Evolutionary conservation across 1,139 yeast species (phyloP), one percentile per base, ranked within the genome.

Genomic region (Suhomyces anneliseae): DNA sequence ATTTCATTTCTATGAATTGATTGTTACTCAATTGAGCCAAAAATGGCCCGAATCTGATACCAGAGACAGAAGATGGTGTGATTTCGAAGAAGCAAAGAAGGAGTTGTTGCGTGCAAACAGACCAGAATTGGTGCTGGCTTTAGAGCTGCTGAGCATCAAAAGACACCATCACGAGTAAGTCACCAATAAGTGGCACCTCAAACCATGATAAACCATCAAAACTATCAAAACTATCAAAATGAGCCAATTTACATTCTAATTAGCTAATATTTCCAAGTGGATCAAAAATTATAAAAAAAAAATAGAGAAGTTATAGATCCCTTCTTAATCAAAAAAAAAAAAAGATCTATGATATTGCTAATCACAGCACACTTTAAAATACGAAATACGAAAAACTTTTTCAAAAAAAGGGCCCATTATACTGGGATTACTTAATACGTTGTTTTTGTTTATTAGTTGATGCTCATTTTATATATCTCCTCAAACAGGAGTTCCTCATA

Each of bases 1-100:
- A 62, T 92, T 85, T 60, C 95, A 90, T 62, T 86, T 92, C 62
- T 93, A 76, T 62, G 96, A 90, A 62, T 75, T 92, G 85, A 60
- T 66, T 15, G 81, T 87, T 2, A 79, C 69, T 27, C 70, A 76
- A 42, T 69, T 87, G 54, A 78, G 78, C 40, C 76, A 72, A 1
- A 73, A 66, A 31, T 93, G 92, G 87, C 99, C 99, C 0, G 99
- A 93, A 64, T 54, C 62, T 26, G 48, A 68, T 11, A 69, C 69
- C 47, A 74, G 98, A 52, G 70, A 74, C 35, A 70, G 98, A 44
- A 69, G 81, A 50, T 90, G 97, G 96, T 85, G 88, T 59, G 72
- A 79, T 1, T 90, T 81, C 57, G 68, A 78, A 2, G 92, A 88
- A 53, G 97, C 97, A 1, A 77, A 76, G 50, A 81, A 74, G 46